Base-by-base conservation (phyloP, 2,329 filamentous ascomycete genomes). In the Botrytis galanthina region DNA sequence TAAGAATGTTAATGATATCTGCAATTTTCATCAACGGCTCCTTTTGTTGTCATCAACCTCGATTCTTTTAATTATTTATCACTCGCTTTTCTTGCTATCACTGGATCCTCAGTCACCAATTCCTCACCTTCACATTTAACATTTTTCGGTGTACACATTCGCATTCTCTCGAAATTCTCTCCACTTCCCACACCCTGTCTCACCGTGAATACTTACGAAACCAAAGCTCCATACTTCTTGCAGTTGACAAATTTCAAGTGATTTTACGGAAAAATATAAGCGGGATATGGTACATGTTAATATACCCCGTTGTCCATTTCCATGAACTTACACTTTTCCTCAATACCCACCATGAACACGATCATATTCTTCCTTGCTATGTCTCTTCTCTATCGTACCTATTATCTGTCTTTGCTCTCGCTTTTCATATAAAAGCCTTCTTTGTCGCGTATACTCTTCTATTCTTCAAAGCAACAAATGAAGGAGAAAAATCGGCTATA, bases 161-260 rank as follows among this genome's bases (percentile, higher is more conserved):
- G 10, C 4, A 14, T 51, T 14, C 26, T n/a, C 26, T n/a, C 10
- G 10, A 51, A 4, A 3, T 51, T 3, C 26, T 5, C 48, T 51
- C 10, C 10, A 14, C 12, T 6, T n/a, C 9, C 20, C 5, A 51
- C 10, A 12, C 22, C 4, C 4, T 51, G 48, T 0, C 6, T 6
- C 2, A n/a, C 1, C 0, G 26, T 51, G 26, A 14, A n/a, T 14
- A n/a, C 4, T 6, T 1, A 26, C 1, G 12, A 51, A 1, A 7
- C 1, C 5, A 14, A n/a, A n/a, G 10, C 26, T n/a, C 26, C 48
- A 51, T 51, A 14, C 26, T 51, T n/a, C 48, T 51, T n/a, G 48
- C 48, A n/a, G 48, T 51, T 51, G 26, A 14, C 48, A n/a, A 51
- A 51, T 6, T 6, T 14, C 4, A 51, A n/a, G 48, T 16, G n/a